Evolutionary conservation across 371 early-diverging fungal species (phyloP).

Genomic region (Lichtheimia ornata): DNA sequence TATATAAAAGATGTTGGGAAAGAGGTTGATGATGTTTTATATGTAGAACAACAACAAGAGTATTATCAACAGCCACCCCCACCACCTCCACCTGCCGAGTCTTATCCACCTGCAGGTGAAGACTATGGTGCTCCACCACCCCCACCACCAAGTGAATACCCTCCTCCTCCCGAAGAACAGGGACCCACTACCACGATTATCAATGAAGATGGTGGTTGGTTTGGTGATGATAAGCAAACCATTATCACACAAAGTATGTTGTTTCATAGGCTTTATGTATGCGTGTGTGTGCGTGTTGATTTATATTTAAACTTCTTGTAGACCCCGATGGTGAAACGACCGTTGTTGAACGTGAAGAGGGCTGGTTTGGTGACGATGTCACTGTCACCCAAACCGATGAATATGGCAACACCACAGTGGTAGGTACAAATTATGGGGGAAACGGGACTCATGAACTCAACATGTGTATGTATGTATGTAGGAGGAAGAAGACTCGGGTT

Average conservation of each 20-base stretch:
- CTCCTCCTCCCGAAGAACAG: conserved; percentile 10
- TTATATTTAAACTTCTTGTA: neutral
- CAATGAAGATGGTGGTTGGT: conserved; percentile 43
- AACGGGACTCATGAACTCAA: too few relatives aligned
- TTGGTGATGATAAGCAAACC: conserved; percentile 36
- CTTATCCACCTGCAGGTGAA: conserved; percentile 7
- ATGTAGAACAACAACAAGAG: conserved; percentile 8
- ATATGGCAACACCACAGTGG: conserved; percentile 33
- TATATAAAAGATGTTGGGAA: too few relatives aligned
- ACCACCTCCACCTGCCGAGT: conserved; percentile 12
- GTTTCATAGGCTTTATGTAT: neutral
- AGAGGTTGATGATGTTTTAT: neutral
- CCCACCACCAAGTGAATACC: conserved; percentile 2
- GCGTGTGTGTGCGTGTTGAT: too few relatives aligned
- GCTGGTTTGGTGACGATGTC: conserved; percentile 17
- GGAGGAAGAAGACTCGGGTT: conserved; percentile 26
- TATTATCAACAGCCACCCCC: conserved; percentile 11
- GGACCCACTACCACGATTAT: conserved; percentile 34
- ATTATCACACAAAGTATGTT: conserved; percentile 28
- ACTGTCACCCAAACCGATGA: conserved; percentile 25
- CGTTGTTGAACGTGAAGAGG: conserved; percentile 14
- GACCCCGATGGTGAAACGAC: conserved; percentile 14
- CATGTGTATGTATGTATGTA: too few relatives aligned
- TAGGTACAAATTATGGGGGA: conserved; percentile 1
- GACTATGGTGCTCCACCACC: conserved; percentile 8